Evolutionary conservation across 345 rosid species (phyloP).

Genomic region (Arabidopsis suecica): DNA sequence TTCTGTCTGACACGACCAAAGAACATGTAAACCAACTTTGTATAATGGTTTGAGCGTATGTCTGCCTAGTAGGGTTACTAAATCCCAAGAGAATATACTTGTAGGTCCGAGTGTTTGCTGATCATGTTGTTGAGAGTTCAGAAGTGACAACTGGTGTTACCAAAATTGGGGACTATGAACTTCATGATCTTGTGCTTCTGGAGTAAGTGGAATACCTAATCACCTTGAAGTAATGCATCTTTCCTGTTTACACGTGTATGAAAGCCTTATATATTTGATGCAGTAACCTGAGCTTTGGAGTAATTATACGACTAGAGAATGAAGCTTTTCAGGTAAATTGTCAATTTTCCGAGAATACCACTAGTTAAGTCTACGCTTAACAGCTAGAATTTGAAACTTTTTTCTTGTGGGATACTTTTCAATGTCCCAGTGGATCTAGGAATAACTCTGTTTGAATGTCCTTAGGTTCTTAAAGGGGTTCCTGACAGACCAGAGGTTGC

Average conservation of each 20-base stretch:
- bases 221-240: slow-evolving; percentile 17
- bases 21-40: slow-evolving; percentile 71
- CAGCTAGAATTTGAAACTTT: background rate
- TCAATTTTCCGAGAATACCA: slow-evolving; percentile 14
- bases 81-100: slow-evolving; percentile 25
- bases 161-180: slow-evolving; percentile 90
- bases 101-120: slow-evolving; percentile 91
- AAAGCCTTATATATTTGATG: slow-evolving; percentile 37
- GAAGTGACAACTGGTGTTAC: slow-evolving; percentile 94
- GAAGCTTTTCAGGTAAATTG: slow-evolving; percentile 87
- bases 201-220: slow-evolving; percentile 65
- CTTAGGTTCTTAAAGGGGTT: slow-evolving; percentile 87
- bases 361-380: slow-evolving; percentile 11
- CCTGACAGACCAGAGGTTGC: slow-evolving; percentile 90
- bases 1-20: slow-evolving; percentile 90
- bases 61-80: slow-evolving; percentile 12
- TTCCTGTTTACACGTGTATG: slow-evolving; percentile 13
- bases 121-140: slow-evolving; percentile 95
- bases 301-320: slow-evolving; percentile 92
- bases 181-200: slow-evolving; percentile 89
- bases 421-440: background rate
- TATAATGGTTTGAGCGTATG: background rate
- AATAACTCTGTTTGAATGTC: slow-evolving; percentile 29
- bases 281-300: slow-evolving; percentile 91
- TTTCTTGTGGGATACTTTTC: background rate